Evolutionary conservation across 371 early-diverging fungal genomes (phyloP).

Genomic region (Zychaea mexicana): DNA sequence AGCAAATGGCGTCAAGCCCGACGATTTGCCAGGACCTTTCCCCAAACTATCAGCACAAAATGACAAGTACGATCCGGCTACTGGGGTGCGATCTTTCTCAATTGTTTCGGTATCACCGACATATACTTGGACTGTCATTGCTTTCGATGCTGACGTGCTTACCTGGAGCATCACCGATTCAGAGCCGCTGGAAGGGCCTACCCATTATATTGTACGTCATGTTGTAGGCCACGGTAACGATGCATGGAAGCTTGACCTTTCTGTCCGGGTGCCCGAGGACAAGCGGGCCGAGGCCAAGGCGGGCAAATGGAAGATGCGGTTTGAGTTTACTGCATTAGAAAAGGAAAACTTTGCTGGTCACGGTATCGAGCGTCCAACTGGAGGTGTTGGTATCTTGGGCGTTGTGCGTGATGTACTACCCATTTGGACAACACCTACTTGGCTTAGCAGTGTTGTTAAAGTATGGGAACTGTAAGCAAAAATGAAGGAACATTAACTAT

Average conservation of each 20-base stretch:
- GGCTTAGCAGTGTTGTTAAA: conserved; percentile 56
- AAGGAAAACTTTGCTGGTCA: conserved; percentile 56
- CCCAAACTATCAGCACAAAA: conserved; percentile 49
- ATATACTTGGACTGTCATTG: conserved; percentile 69
- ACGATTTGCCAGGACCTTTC: conserved; percentile 38
- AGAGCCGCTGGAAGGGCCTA: conserved; percentile 31
- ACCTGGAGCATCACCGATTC: conserved; percentile 65
- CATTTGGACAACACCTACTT: conserved; percentile 65
- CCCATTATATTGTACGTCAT: conserved; percentile 65
- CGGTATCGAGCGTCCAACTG: conserved; percentile 54
- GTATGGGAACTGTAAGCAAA: conserved; percentile 51
- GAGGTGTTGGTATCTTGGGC: conserved; percentile 59
- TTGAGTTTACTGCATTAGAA: conserved; percentile 57
- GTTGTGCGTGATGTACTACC: conserved; percentile 53
- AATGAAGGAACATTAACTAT: too few species aligned
- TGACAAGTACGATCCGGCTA: conserved; percentile 49
- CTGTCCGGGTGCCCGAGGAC: conserved; percentile 46
- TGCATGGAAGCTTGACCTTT: conserved; percentile 56
- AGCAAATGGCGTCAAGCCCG: conserved; percentile 14
- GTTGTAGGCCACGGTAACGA: conserved; percentile 66
- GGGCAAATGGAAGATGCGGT: conserved; percentile 44
- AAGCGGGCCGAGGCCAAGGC: conserved; percentile 42
- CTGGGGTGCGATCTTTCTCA: conserved; percentile 55
- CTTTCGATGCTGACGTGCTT: conserved; percentile 63
- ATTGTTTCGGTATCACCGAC: conserved; percentile 57